Percentiles rank a stretch among this genome's conserved stretches.
phyloP scores from a whole-genome alignment of 306 rosid species.

The Casuarina cunninghamiana region DNA sequence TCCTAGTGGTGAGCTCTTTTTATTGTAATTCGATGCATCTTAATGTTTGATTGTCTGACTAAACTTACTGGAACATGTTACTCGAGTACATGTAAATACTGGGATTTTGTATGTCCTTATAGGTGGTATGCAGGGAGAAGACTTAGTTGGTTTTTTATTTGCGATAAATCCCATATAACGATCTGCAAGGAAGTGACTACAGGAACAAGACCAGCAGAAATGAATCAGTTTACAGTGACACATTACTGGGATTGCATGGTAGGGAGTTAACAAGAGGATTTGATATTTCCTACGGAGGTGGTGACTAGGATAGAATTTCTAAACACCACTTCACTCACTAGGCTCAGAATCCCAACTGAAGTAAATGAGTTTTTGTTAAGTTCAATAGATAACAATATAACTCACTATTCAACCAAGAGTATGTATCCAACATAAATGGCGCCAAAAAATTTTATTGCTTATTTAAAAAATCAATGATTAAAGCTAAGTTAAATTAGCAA shows the following conservation, averaged over 20 bases:
- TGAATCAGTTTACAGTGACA: background rate
- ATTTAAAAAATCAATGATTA: too few species aligned
- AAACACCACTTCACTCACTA: background rate
- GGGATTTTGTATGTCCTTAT: too few species aligned
- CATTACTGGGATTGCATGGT: background rate
- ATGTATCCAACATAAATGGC: background rate
- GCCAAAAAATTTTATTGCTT: background rate
- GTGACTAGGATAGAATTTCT: background rate
- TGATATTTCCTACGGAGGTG: background rate
- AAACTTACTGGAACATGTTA: background rate
- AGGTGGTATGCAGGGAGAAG: too few species aligned
- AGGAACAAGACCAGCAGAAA: background rate
- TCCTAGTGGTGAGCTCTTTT: background rate
- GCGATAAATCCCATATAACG: too few species aligned
- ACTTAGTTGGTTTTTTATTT: too few species aligned
- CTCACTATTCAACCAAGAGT: background rate
- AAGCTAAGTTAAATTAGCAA: background rate
- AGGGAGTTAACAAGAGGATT: background rate
- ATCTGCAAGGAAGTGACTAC: background rate
- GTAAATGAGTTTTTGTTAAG: background rate
- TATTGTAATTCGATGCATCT: background rate
- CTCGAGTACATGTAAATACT: too few species aligned
- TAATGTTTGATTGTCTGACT: background rate
- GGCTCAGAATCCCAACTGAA: background rate
- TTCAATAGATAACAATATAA: background rate